phyloP scores from a whole-genome alignment of 345 rosid genomes.

The Gynandropsis gynandra region DNA sequence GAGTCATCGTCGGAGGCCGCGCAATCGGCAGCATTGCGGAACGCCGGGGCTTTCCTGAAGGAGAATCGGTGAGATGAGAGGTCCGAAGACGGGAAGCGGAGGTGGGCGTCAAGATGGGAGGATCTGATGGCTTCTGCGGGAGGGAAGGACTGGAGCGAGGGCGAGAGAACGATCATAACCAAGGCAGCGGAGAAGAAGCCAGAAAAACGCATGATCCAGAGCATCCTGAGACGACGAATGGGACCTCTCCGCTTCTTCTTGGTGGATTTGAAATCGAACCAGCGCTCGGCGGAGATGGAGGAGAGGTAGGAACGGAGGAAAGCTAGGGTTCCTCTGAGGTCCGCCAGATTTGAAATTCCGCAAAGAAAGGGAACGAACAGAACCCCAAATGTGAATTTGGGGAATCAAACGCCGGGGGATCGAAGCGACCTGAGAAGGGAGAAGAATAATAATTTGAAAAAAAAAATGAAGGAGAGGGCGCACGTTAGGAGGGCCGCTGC shows the following conservation, averaged over 20 bases:
- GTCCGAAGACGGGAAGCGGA: conserved; percentile 24
- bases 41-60: conserved; percentile 43
- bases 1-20: conserved; percentile 27
- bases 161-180: conserved; percentile 55
- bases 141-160: conserved; percentile 62
- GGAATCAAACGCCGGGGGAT: too few relatives aligned
- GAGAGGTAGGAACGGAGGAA: conserved; percentile 26
- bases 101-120: conserved; percentile 35
- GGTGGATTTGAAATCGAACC: conserved; percentile 29
- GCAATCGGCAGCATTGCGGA: conserved; percentile 70
- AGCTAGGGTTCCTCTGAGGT: conserved; percentile 31
- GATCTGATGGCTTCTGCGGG: conserved; percentile 77
- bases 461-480: too few relatives aligned
- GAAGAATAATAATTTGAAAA: too few relatives aligned
- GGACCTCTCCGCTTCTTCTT: conserved; percentile 27
- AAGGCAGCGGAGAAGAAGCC: conserved; percentile 54
- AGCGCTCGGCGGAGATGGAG: conserved; percentile 28
- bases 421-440: too few relatives aligned
- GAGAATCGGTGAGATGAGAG: conserved; percentile 29
- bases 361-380: background rate
- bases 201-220: conserved; percentile 50
- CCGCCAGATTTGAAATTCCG: conserved; percentile 32
- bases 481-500: too few relatives aligned
- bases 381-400: too few relatives aligned
- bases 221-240: conserved; percentile 38